Conservation (phyloP, 345 rosid genomes). For the Camelina hispida region DNA sequence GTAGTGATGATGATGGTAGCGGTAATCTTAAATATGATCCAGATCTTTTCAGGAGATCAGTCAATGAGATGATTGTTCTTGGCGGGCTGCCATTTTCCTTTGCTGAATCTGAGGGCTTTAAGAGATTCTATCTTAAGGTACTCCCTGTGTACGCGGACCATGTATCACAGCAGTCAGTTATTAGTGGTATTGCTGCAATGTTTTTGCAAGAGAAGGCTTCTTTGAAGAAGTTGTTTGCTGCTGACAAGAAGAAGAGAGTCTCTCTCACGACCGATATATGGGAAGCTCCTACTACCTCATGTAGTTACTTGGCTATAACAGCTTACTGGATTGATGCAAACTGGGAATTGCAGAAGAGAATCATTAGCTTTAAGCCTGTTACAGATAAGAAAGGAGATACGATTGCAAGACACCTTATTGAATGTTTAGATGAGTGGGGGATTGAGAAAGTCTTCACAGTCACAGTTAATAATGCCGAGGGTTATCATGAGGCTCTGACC, state of each 20-base stretch:
- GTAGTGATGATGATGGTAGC: background rate
- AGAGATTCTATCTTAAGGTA: background rate
- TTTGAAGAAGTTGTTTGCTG: background rate
- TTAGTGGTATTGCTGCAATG: background rate
- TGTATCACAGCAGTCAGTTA: background rate
- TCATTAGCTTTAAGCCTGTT: background rate
- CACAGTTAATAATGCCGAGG: background rate
- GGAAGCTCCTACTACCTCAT: background rate
- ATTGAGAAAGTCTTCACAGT: conserved; percentile 18
- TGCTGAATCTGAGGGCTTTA: background rate
- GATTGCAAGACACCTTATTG: background rate
- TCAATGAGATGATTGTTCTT: background rate
- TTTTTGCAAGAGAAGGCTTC: background rate
- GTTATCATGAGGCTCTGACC: background rate
- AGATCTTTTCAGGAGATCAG: background rate
- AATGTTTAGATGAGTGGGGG: conserved; percentile 5
- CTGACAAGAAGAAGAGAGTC: background rate
- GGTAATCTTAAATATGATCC: background rate
- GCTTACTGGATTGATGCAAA: background rate
- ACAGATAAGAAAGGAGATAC: background rate
- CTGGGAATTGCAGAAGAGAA: background rate
- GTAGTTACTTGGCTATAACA: conserved; percentile 1
- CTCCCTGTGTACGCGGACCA: background rate
- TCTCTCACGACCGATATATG: conserved; percentile 3
- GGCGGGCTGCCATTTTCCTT: background rate